These are phyloP conservation scores for Galeopsis tetrahit DNA, from an alignment of 257 asterid genomes.

Conservation along the genomic window DNA sequence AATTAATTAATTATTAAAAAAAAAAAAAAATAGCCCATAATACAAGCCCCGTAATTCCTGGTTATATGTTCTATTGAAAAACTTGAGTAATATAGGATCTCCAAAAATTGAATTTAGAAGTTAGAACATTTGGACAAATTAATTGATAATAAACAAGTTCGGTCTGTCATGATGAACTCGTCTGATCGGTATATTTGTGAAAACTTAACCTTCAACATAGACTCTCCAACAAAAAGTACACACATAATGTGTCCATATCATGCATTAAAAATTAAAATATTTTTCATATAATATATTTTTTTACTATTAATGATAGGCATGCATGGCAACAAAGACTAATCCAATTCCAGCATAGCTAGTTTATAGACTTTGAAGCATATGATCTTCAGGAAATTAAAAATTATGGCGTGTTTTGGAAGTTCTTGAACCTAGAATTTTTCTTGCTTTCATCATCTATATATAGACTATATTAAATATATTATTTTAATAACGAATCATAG, in stretches of 20 bases:
- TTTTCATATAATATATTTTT: neutral
- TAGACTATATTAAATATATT: neutral
- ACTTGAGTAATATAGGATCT: neutral
- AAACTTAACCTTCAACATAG: too few relatives aligned
- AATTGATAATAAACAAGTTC: too few relatives aligned
- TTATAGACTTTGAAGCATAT: neutral
- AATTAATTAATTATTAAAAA: neutral
- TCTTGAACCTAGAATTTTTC: neutral
- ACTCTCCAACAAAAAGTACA: too few relatives aligned
- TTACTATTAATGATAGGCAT: neutral
- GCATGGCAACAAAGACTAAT: neutral
- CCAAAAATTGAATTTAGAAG: too few relatives aligned
- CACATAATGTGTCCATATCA: too few relatives aligned
- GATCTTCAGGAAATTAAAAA: neutral
- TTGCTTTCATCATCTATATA: neutral
- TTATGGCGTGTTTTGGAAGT: slow-evolving; percentile 7
- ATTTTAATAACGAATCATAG: neutral
- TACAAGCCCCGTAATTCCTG: slow-evolving; percentile 28
- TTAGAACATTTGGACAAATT: too few relatives aligned
- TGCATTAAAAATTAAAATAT: too few relatives aligned
- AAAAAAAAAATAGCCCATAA: neutral
- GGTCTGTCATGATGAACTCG: too few relatives aligned
- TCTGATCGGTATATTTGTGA: too few relatives aligned
- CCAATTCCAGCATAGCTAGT: neutral
- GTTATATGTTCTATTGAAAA: slow-evolving; percentile 25